Base-by-base conservation (phyloP, 306 rosid species). In the Sesbania bispinosa region DNA sequence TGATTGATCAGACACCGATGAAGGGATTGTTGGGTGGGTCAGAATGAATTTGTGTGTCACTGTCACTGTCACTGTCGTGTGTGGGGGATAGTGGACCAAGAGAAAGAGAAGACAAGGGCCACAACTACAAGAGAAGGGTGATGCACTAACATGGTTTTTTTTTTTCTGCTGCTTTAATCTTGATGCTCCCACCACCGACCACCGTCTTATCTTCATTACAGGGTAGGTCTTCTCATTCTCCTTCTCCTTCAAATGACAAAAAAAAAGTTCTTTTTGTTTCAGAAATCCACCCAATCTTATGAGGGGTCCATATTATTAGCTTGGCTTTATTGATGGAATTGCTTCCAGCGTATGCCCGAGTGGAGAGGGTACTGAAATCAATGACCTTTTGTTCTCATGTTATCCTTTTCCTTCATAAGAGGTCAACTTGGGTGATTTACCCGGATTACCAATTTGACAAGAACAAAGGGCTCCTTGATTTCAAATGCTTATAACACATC, bases 181-280 rank as follows among this genome's bases (percentile, higher is more conserved):
- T 42, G 54, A 24, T 62, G 55, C 36, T 68, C 10, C 57, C 53
- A 59, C 51, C 48, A 27, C 70, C 45, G n/a, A 59, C 51, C 48
- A 27, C 70, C 45, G n/a, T 70, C 42, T 52, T 62, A 43, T 52
- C 52, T 51, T 68, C 27, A 19, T 27, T 59, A 27, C 66, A 20
- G 24, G 77, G 77, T 80, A 16, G 4, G 77, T 59, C 64, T 42
- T 48, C 69, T 46, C 9, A 7, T 41, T 14, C 1, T 38, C 48
- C 23, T 38, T 10, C 15, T 55, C n/a, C 24, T 59, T n/a, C 70
- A 6, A 10, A 10, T 52, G 38, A 52, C 7, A 4, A 16, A 13
- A 20, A 45, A 18, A 2, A 5, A 7, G 10, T 38, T 57, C 32
- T 62, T 30, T 48, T 8, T 38, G 7, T 46, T 41, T 39, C 32